Percentiles rank a stretch among this genome's conserved stretches.
Evolutionary conservation across 176 grass and related monocot species (phyloP).

Genomic region (Lolium rigidum): DNA sequence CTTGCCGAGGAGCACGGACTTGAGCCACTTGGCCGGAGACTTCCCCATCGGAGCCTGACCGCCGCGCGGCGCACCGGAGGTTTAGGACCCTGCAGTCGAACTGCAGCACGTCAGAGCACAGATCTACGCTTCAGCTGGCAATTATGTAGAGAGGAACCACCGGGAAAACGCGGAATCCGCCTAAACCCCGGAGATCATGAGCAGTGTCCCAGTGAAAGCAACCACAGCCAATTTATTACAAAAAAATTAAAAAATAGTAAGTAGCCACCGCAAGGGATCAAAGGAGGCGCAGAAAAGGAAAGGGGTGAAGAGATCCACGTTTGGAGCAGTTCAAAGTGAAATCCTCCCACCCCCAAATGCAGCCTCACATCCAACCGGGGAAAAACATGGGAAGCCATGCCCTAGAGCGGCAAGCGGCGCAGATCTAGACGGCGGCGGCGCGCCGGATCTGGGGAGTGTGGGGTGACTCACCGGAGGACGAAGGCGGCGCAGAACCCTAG

Average conservation of each 20-base stretch:
- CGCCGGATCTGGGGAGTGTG: conserved; percentile 48
- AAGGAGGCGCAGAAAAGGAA: background rate
- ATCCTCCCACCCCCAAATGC: conserved; percentile 8
- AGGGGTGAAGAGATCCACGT: background rate
- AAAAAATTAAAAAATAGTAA: background rate
- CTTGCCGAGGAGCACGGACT: conserved; percentile 77
- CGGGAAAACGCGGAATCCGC: background rate
- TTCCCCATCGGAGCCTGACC: conserved; percentile 63
- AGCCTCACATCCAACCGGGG: background rate
- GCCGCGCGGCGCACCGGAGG: background rate
- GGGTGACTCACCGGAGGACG: conserved; percentile 35
- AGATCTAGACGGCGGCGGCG: conserved; percentile 46
- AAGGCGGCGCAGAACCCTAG: conserved; percentile 52
- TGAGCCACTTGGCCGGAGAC: conserved; percentile 86
- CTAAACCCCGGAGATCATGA: background rate
- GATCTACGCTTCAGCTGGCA: conserved; percentile 29
- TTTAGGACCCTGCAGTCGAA: conserved; percentile 34
- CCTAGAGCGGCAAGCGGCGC: background rate
- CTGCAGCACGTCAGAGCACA: conserved; percentile 10
- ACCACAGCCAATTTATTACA: background rate
- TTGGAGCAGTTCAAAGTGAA: background rate
- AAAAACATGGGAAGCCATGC: background rate
- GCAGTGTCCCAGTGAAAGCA: background rate
- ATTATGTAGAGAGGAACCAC: background rate
- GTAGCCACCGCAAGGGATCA: background rate